Evolutionary conservation across 768 basidiomycete species (phyloP).

Genomic region (Xanthoconium purpureum): DNA sequence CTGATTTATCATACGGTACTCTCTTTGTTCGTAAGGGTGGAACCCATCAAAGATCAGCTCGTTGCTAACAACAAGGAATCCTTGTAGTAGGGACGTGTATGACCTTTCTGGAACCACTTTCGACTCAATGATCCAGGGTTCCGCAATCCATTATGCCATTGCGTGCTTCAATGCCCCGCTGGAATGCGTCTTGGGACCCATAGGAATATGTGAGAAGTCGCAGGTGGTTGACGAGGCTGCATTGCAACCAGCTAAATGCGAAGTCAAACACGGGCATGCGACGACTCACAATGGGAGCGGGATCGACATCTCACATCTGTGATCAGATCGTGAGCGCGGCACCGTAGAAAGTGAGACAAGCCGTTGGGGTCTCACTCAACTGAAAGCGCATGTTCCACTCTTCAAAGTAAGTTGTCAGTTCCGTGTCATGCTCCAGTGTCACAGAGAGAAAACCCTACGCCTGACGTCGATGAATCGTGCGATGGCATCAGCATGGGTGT

Average conservation of each 20-base stretch:
- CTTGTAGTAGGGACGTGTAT: conserved; percentile 57
- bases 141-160: conserved; percentile 77
- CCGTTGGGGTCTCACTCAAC: conserved; percentile 59
- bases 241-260: conserved; percentile 7
- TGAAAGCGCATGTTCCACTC: conserved; percentile 64
- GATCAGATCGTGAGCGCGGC: background rate
- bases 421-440: conserved; percentile 56
- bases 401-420: conserved; percentile 54
- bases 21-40: conserved; percentile 92
- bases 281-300: conserved; percentile 66
- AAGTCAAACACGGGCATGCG: background rate
- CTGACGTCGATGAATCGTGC: conserved; percentile 36
- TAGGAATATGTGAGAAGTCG: conserved; percentile 85
- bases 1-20: conserved; percentile 95
- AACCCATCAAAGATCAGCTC: conserved; percentile 79
- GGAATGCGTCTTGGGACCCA: conserved; percentile 80
- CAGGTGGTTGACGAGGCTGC: conserved; percentile 70
- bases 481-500: conserved; percentile 5
- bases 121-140: conserved; percentile 56
- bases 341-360: conserved; percentile 21
- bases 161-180: conserved; percentile 58
- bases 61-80: conserved; percentile 89
- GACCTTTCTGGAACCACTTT: background rate
- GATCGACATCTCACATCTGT: conserved; percentile 58
- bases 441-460: conserved; percentile 65